A percentile compares a stretch with the other conserved stretches of the same genome.
Conservation (phyloP, 345 rosid genomes). For the Populus simonii region DNA sequence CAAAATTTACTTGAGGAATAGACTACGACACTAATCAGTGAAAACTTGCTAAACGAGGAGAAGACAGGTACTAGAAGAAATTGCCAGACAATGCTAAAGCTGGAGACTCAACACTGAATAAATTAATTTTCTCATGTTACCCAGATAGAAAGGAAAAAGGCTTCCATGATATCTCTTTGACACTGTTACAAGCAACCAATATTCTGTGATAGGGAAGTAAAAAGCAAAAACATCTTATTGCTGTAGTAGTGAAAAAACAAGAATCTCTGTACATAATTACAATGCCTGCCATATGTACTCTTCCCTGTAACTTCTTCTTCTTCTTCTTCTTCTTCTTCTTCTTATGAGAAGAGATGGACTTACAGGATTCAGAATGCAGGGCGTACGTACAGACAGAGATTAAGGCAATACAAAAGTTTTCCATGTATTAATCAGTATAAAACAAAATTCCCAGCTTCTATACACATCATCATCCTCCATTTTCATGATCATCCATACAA, state of each 20-base stretch:
- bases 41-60: constrained; percentile 3
- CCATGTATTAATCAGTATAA: not conserved
- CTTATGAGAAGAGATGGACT: not conserved
- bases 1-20: not conserved
- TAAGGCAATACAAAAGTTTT: not conserved
- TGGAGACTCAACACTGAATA: not conserved
- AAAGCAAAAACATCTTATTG: not conserved
- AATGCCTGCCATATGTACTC: not conserved
- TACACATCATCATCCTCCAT: constrained; percentile 12
- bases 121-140: not conserved
- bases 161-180: not conserved
- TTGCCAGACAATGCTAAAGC: constrained; percentile 9
- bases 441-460: constrained; percentile 17
- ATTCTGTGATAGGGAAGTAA: not conserved
- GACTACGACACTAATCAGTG: not conserved
- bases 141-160: not conserved
- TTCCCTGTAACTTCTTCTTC: constrained; percentile 1
- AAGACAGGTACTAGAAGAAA: constrained; percentile 1
- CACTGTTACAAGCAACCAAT: not conserved
- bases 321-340: constrained; percentile 3
- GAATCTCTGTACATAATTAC: constrained; percentile 12
- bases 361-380: not conserved
- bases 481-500: not conserved
- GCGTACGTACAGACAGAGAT: not conserved
- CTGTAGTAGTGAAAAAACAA: not conserved